phyloP scores from a whole-genome alignment of 2,329 filamentous ascomycete genomes.

The Diaporthe eres region DNA sequence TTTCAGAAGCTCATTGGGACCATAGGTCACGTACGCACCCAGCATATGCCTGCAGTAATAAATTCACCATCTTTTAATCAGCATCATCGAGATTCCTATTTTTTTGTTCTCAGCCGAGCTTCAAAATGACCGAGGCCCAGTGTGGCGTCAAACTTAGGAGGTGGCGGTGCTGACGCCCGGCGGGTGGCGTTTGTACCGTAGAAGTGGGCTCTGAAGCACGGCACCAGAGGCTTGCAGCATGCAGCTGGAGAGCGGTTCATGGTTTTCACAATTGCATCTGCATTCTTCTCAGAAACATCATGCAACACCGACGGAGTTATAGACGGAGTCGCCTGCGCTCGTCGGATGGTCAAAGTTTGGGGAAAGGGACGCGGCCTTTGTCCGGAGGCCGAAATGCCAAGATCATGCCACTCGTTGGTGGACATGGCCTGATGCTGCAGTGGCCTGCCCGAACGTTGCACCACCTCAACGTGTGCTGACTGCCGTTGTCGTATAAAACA shows the following conservation, averaged over 20 bases:
- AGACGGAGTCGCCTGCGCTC: background rate
- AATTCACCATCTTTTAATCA: background rate
- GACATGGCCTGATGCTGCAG: constrained; percentile 35
- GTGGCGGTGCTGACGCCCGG: background rate
- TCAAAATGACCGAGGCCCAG: background rate
- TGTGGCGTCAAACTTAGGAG: constrained; percentile 1
- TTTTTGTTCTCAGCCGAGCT: too few species aligned
- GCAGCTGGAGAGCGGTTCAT: background rate
- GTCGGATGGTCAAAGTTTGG: background rate
- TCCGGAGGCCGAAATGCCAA: constrained; percentile 17
- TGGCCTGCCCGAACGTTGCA: constrained; percentile 16
- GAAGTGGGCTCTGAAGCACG: background rate
- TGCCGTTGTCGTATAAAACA: constrained; percentile 21
- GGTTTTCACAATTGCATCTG: background rate
- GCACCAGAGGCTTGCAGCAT: background rate
- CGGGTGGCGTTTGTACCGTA: background rate
- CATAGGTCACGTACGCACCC: background rate
- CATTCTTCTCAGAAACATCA: background rate
- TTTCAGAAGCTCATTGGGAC: background rate
- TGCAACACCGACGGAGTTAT: background rate
- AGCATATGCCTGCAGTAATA: background rate
- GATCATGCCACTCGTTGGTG: constrained; percentile 35
- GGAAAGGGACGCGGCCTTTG: background rate
- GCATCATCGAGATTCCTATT: too few species aligned
- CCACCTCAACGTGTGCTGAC: background rate